Evolutionary conservation across 192 early-diverging fungal species (phyloP), one percentile per base, ranked within the genome.

Genomic region (Chytriomyces hyalinus): DNA sequence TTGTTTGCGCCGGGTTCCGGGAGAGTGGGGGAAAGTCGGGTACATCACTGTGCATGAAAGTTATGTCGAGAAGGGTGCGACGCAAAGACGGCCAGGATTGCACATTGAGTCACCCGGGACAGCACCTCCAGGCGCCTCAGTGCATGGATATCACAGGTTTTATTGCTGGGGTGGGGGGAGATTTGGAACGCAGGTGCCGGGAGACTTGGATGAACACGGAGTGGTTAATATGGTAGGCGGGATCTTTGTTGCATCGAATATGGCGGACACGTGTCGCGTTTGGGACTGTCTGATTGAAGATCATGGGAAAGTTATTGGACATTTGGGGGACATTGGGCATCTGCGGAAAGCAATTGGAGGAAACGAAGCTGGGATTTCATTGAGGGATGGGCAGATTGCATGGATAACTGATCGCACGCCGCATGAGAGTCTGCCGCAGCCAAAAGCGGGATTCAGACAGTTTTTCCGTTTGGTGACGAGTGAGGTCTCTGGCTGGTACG

Each of bases 371-470:
- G 66, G 15, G 11, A 36, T 36, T 36, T 36, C 36, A 2, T 36
- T 36, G 36, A 26, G 24, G 24, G 24, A 26, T 11, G 48, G 48
- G n/a, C 0, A 49, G 48, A 28, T 68, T 68, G 22, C 22, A 15
- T 68, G 66, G 66, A 68, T 68, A 1, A 68, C 66, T 5, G 66
- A 68, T 47, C 66, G 66, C 9, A 68, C 66, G 22, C 66, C 66
- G 45, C 66, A 68, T 68, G 66, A 68, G 45, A 47, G 43, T 68
- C 22, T 68, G 45, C n/a, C n/a, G 10, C 45, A n/a, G 66, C 9
- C 11, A 45, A 68, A 49, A 47, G 43, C 45, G n/a, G 66, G 43
- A 49, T 68, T 68, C 48, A n/a, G 66, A 13, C 66, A 68, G 45
- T 68, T 48, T 24, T 68, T 68, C 48, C n/a, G 66, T 4, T 24